These are phyloP conservation scores for Diddensiella santjacobensis DNA, from an alignment of 805 yeast species.

Conservation along the genomic window DNA sequence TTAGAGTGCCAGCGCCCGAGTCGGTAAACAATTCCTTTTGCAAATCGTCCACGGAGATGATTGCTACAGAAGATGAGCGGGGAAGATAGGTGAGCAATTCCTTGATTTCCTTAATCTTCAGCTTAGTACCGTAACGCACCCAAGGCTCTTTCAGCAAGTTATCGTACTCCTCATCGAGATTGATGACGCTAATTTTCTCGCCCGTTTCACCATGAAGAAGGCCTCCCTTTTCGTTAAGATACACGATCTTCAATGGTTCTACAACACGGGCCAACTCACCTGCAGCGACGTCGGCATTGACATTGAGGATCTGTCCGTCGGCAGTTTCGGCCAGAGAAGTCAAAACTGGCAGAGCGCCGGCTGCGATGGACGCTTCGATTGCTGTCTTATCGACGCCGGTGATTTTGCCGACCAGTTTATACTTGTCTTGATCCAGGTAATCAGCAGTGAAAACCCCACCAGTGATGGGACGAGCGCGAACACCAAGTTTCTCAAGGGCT, in stretches of 20 bases:
- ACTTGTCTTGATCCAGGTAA: constrained; percentile 84
- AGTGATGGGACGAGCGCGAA: constrained; percentile 96
- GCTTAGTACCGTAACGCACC: constrained; percentile 98
- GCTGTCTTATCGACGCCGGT: constrained; percentile 82
- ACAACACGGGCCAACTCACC: constrained; percentile 95
- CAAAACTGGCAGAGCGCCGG: constrained; percentile 94
- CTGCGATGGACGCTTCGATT: constrained; percentile 88
- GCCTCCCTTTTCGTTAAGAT: constrained; percentile 97
- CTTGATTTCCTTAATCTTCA: constrained; percentile 93
- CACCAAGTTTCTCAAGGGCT: constrained; percentile 94
- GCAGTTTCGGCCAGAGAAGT: constrained; percentile 96
- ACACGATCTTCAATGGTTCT: constrained; percentile 95
- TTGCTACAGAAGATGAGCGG: constrained; percentile 95
- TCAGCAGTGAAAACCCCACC: constrained; percentile 96
- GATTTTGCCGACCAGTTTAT: constrained; percentile 89
- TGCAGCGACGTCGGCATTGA: constrained; percentile 98
- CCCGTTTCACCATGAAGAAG: constrained; percentile 88
- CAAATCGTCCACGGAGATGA: constrained; percentile 88
- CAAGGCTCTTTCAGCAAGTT: constrained; percentile 86
- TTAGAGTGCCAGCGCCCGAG: constrained; percentile 98
- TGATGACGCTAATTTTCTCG: constrained; percentile 83
- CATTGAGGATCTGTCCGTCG: constrained; percentile 94
- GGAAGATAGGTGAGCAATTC: constrained; percentile 92
- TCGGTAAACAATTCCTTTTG: constrained; percentile 98
- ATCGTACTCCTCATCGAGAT: constrained; percentile 94